Evolutionary conservation across 441 rosid species (phyloP), one percentile per base, ranked within the genome.

Genomic region (Gossypium schwendimanii): DNA sequence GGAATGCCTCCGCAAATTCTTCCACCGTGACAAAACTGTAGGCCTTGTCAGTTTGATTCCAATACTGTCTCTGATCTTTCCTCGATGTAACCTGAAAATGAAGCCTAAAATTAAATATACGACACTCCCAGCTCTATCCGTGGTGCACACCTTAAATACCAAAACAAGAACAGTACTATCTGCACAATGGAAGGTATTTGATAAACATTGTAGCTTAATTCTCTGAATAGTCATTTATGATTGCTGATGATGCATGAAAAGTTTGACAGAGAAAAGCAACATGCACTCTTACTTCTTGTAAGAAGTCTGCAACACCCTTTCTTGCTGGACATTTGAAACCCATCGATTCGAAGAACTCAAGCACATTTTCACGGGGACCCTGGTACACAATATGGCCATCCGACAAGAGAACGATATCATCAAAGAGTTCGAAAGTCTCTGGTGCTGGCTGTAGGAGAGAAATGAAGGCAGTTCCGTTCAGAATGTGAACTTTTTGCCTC

Each of bases 361-460:
- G 90, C 33, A 88, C 90, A 3, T 83, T 44, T 70, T 89, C 93
- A 0, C 91, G 74, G 44, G 93, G 89, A 44, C 98, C 98, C 68
- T 91, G 97, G 82, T 88, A 93, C 69, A 89, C 82, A 26, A 93
- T 85, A 11, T 79, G 83, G 63, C 97, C 97, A 76, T 92, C 92
- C 0, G 93, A 87, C 50, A 94, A 77, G 52, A 92, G 89, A 31
- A 94, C 80, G 23, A 94, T 81, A 75, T 94, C 97, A 80, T 94
- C 95, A 21, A 92, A 94, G 26, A 94, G 89, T 53, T 87, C 84
- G 8, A 82, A 94, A 33, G 97, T 94, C 79, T 92, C 98, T 0
- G 97, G 97, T 17, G 95, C 92, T 28, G 97, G 98, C 82, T 94
- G 97, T 49, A 92, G 98, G 75, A 94, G 98, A 39, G 98, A 91